These are phyloP conservation scores for Aureoboletus auriporus DNA, from an alignment of 768 basidiomycete genomes.

Conservation along the genomic window DNA sequence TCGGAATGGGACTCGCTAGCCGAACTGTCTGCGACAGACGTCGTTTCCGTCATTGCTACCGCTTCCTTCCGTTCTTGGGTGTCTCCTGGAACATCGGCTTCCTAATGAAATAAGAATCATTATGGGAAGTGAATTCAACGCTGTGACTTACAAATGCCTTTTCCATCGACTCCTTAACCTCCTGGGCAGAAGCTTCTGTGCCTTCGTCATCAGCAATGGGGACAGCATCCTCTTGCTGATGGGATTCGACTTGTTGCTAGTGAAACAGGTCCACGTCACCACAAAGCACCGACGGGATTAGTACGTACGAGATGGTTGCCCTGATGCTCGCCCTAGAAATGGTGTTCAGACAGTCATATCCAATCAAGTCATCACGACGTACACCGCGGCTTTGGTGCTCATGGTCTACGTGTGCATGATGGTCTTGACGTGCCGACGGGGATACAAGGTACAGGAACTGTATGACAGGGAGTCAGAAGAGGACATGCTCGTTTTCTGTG, in stretches of 20 bases:
- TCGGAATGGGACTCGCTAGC: neutral
- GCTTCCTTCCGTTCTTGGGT: conserved; percentile 26
- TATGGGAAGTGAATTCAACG: neutral
- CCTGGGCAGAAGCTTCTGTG: conserved; percentile 24
- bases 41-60: conserved; percentile 5
- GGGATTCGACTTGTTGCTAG: conserved; percentile 18
- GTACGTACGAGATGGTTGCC: conserved; percentile 17
- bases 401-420: conserved; percentile 22
- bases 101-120: conserved; percentile 16
- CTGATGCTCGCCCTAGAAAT: conserved; percentile 12
- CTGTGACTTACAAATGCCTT: conserved; percentile 20
- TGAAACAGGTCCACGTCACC: conserved; percentile 2
- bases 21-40: conserved; percentile 1
- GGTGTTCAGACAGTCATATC: conserved; percentile 10
- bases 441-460: conserved; percentile 31
- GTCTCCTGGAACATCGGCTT: conserved; percentile 29
- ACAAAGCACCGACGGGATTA: neutral
- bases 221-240: conserved; percentile 1
- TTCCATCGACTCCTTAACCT: conserved; percentile 29
- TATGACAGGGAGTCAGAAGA: neutral
- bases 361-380: conserved; percentile 6
- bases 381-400: conserved; percentile 20
- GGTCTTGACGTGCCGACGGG: conserved; percentile 23
- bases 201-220: conserved; percentile 30
- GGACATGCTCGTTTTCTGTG: neutral